These are phyloP conservation scores for Phytomonas francai DNA, from an alignment of 208 protist genomes.

Conservation along the genomic window DNA sequence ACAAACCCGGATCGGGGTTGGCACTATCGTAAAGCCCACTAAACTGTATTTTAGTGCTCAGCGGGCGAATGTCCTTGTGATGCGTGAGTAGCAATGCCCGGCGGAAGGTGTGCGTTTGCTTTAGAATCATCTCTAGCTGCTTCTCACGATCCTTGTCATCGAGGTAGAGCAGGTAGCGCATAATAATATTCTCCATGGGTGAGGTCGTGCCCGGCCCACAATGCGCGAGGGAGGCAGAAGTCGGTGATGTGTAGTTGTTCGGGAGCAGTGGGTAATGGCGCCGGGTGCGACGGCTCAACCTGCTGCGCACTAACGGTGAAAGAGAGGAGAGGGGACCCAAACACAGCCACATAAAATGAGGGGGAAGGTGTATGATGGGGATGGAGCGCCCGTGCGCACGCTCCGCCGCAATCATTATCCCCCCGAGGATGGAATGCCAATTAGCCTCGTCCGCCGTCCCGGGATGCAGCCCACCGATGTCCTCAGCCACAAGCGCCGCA, in stretches of 20 bases:
- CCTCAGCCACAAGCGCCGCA: slow-evolving; percentile 28
- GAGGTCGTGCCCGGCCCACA: slow-evolving; percentile 20
- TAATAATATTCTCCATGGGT: slow-evolving; percentile 33
- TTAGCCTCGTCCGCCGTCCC: neutral
- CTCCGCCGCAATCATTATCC: neutral
- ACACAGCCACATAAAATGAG: slow-evolving; percentile 46
- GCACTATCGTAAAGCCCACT: slow-evolving; percentile 30
- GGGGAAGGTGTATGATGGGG: slow-evolving; percentile 12
- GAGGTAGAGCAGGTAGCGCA: slow-evolving; percentile 40
- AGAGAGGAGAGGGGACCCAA: slow-evolving; percentile 32
- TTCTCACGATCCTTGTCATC: slow-evolving; percentile 43
- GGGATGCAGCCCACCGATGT: slow-evolving; percentile 15
- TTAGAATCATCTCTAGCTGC: slow-evolving; percentile 41
- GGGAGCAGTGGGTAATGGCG: slow-evolving; percentile 64
- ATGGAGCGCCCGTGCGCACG: slow-evolving; percentile 18
- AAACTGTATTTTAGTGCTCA: slow-evolving; percentile 32
- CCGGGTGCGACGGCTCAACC: slow-evolving; percentile 45
- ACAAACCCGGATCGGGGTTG: neutral
- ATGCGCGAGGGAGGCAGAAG: slow-evolving; percentile 19
- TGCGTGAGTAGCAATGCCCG: slow-evolving; percentile 62
- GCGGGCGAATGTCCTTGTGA: slow-evolving; percentile 59
- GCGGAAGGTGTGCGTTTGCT: slow-evolving; percentile 28
- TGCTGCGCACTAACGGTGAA: slow-evolving; percentile 26
- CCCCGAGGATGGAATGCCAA: neutral
- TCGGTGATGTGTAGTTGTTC: slow-evolving; percentile 20